Percentiles rank a stretch among this genome's conserved stretches.
Evolutionary conservation across 495 filamentous ascomycete species (phyloP).

Genomic region (Penicillium macrosclerotiorum): DNA sequence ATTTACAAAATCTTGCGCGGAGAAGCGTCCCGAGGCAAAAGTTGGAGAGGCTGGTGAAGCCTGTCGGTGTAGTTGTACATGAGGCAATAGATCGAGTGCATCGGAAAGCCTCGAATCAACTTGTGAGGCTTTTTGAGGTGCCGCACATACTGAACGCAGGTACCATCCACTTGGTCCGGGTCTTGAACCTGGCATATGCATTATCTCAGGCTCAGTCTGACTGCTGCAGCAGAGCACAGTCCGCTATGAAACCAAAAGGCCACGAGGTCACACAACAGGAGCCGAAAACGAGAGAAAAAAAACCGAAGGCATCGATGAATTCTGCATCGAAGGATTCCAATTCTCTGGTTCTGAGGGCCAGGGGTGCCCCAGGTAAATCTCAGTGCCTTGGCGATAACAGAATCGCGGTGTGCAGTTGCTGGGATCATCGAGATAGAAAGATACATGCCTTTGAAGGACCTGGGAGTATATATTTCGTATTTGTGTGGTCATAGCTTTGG

Average conservation of each 20-base stretch:
- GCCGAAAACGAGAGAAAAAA: background rate
- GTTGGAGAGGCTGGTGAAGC: background rate
- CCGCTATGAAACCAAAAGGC: background rate
- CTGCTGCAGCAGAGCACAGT: slow-evolving; percentile 3
- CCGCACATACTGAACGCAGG: slow-evolving; percentile 20
- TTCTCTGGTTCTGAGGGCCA: background rate
- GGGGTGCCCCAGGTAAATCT: too few relatives aligned
- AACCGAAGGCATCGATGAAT: background rate
- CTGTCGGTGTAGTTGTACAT: slow-evolving; percentile 6
- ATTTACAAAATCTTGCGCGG: too few relatives aligned
- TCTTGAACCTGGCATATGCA: slow-evolving; percentile 7
- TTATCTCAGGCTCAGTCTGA: slow-evolving; percentile 18
- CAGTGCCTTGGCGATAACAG: background rate
- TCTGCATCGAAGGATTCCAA: background rate
- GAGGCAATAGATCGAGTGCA: slow-evolving; percentile 9
- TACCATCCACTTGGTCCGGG: slow-evolving; percentile 11
- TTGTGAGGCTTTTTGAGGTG: too few relatives aligned
- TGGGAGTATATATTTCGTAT: too few relatives aligned
- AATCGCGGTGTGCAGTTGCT: slow-evolving; percentile 2
- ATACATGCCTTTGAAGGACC: too few relatives aligned
- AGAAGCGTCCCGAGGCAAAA: background rate
- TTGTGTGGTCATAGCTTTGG: background rate
- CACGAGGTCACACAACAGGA: slow-evolving; percentile 17
- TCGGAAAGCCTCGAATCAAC: slow-evolving; percentile 11
- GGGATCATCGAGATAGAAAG: too few relatives aligned